These are phyloP conservation scores for Venturia pyrina DNA, from an alignment of 2,329 filamentous ascomycete species.

Conservation along the genomic window DNA sequence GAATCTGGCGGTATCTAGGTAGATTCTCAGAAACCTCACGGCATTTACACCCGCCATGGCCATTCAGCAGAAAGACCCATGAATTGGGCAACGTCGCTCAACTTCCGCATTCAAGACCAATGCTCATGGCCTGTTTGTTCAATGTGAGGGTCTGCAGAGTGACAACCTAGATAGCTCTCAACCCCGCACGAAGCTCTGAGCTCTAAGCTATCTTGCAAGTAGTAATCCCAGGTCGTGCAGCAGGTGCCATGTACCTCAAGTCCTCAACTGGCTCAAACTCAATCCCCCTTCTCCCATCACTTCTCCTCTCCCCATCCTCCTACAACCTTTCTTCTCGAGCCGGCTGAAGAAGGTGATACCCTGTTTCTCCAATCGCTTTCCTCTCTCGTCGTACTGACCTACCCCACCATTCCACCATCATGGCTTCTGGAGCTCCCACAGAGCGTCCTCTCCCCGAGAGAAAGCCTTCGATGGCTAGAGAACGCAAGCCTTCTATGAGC, in stretches of 20 bases:
- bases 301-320: background rate
- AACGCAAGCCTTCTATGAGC: constrained; percentile 72
- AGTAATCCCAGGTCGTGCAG: background rate
- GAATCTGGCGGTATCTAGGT: background rate
- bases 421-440: constrained; percentile 21
- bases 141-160: background rate
- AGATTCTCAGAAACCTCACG: background rate
- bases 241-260: background rate
- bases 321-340: background rate
- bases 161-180: background rate
- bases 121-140: background rate
- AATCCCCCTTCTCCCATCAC: background rate
- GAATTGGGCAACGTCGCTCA: background rate
- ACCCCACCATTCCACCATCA: background rate
- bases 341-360: background rate
- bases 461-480: constrained; percentile 38
- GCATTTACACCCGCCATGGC: background rate
- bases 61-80: background rate
- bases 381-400: background rate
- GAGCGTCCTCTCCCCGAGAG: constrained; percentile 2
- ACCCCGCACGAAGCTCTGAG: background rate
- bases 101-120: background rate
- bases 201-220: background rate
- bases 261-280: background rate
- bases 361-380: background rate